These are phyloP conservation scores for Naegleria gruberi DNA, from an alignment of 208 protist genomes.

Conservation along the genomic window DNA sequence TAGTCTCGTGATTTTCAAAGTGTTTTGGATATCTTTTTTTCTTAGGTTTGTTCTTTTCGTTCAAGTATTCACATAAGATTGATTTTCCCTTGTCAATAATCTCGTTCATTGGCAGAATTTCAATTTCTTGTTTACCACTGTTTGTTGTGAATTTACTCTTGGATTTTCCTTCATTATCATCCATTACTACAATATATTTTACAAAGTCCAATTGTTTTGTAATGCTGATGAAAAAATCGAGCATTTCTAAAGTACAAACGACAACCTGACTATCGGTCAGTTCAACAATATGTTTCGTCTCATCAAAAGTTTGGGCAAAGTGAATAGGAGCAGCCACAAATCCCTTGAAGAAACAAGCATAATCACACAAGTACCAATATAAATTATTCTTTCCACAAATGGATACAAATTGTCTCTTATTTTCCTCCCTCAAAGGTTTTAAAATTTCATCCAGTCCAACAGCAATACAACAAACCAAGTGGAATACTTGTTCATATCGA, in stretches of 20 bases:
- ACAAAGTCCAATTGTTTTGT: neutral
- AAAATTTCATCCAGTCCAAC: neutral
- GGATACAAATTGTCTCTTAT: neutral
- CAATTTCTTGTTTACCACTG: no score
- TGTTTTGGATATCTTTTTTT: neutral
- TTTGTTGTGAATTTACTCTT: neutral
- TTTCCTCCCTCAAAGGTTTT: neutral
- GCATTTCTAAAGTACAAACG: neutral
- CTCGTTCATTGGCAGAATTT: neutral
- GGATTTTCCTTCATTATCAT: no score
- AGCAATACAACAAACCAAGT: neutral
- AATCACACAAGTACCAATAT: neutral
- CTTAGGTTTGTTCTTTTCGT: neutral
- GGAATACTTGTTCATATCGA: neutral
- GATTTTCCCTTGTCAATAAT: neutral
- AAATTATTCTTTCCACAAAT: neutral
- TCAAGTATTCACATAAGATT: neutral
- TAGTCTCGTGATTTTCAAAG: neutral
- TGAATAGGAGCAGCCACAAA: neutral
- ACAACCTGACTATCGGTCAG: neutral
- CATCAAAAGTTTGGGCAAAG: neutral
- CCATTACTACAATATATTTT: constrained; percentile 4
- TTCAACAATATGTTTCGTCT: neutral
- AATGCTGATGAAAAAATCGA: neutral
- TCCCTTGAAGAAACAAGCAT: neutral